A percentile compares a stretch with the other conserved stretches of the same genome.
Conservation (phyloP, 2,329 filamentous ascomycete genomes). For the Monosporascus sp. region DNA sequence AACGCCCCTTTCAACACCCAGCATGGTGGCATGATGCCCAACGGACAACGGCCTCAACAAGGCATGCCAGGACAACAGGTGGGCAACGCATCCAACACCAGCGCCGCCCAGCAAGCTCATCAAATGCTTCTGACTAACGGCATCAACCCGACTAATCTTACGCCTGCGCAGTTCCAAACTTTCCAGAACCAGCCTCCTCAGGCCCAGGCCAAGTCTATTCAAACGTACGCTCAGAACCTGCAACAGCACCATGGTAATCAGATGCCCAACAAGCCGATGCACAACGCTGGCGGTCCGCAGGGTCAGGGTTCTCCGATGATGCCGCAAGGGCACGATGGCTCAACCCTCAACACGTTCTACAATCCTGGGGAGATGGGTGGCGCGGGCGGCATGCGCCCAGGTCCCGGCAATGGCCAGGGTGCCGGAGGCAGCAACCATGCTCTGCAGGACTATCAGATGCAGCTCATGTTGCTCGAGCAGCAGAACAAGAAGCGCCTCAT, state of each 20-base stretch:
- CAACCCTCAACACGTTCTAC: constrained; percentile 53
- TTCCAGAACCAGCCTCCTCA: constrained; percentile 50
- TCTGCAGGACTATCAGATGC: constrained; percentile 84
- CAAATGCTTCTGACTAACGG: constrained; percentile 62
- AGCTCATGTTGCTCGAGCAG: constrained; percentile 79
- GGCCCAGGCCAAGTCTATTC: constrained; percentile 76
- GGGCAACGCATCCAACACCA: constrained; percentile 42
- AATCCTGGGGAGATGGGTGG: constrained; percentile 56
- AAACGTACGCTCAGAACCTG: constrained; percentile 80
- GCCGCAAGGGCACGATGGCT: constrained; percentile 62
- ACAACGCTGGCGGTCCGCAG: constrained; percentile 64
- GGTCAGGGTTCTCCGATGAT: constrained; percentile 82
- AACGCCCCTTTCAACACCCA: constrained; percentile 67
- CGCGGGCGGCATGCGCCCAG: constrained; percentile 53
- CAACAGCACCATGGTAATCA: constrained; percentile 75
- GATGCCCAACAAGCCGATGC: constrained; percentile 77
- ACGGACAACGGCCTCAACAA: constrained; percentile 61
- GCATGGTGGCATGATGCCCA: constrained; percentile 65
- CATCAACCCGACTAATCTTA: constrained; percentile 70
- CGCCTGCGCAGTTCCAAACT: constrained; percentile 67
- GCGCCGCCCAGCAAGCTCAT: constrained; percentile 35
- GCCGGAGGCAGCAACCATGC: constrained; percentile 67
- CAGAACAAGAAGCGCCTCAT: constrained; percentile 82
- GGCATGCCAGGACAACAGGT: constrained; percentile 69
- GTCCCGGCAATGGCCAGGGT: constrained; percentile 37